Conservation (phyloP, 441 rosid genomes). For the Pelargonium exstipulatum region DNA sequence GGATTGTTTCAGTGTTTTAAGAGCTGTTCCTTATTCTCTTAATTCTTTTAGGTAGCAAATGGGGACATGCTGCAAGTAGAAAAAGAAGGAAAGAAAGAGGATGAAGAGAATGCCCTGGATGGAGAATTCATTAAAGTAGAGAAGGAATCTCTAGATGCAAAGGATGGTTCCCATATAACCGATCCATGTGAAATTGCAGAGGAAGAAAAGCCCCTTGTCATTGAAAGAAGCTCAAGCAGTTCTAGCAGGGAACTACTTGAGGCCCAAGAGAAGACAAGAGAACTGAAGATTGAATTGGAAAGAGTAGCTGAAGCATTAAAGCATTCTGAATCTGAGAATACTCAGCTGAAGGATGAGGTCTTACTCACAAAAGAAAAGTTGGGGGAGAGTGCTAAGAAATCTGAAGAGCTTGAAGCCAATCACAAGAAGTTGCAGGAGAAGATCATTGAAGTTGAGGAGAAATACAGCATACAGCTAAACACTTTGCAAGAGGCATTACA, state of each 20-base stretch:
- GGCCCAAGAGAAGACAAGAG: conserved; percentile 73
- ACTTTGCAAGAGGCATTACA: conserved; percentile 57
- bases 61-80: conserved; percentile 40
- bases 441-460: conserved; percentile 61
- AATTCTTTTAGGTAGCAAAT: conserved; percentile 37
- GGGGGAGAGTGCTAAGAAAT: conserved; percentile 52
- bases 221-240: conserved; percentile 50
- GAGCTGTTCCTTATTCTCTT: conserved; percentile 15
- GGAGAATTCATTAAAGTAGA: conserved; percentile 96
- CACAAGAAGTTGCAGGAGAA: conserved; percentile 67
- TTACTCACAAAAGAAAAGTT: conserved; percentile 50
- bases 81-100: conserved; percentile 58
- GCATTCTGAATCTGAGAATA: conserved; percentile 62
- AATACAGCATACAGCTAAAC: conserved; percentile 47
- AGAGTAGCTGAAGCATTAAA: conserved; percentile 60
- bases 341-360: conserved; percentile 48
- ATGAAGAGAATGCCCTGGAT: conserved; percentile 61
- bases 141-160: conserved; percentile 62
- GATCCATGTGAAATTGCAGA: no score
- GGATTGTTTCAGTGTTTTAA: conserved; percentile 5
- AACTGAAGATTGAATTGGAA: conserved; percentile 70
- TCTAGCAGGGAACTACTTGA: conserved; percentile 67
- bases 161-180: conserved; percentile 37
- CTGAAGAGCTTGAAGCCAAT: conserved; percentile 51
- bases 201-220: conserved; percentile 31